Conservation (phyloP, 805 yeast genomes). For the Schwanniomyces vanrijiae region DNA sequence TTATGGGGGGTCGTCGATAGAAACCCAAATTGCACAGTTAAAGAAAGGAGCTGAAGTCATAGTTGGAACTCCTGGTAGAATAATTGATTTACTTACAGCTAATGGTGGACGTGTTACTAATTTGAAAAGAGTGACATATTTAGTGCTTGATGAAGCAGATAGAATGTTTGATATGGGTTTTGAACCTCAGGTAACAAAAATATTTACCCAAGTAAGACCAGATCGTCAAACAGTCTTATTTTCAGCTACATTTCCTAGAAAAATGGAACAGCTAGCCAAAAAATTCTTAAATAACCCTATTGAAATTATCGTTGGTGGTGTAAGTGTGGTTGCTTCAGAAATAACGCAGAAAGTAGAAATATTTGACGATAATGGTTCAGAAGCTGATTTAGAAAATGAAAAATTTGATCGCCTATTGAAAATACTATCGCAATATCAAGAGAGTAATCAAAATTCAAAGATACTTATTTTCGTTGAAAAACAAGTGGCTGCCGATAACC, state of each 20-base stretch:
- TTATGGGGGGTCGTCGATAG: slow-evolving; percentile 87
- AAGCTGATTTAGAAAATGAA: slow-evolving; percentile 26
- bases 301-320: slow-evolving; percentile 77
- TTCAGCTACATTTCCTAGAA: slow-evolving; percentile 89
- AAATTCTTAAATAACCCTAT: slow-evolving; percentile 64
- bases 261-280: slow-evolving; percentile 73
- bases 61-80: slow-evolving; percentile 94
- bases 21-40: slow-evolving; percentile 75
- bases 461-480: slow-evolving; percentile 83
- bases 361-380: slow-evolving; percentile 43
- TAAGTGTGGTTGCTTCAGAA: slow-evolving; percentile 77
- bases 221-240: slow-evolving; percentile 88
- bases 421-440: slow-evolving; percentile 49
- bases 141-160: slow-evolving; percentile 96
- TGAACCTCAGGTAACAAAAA: slow-evolving; percentile 89
- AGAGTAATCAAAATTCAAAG: slow-evolving; percentile 41
- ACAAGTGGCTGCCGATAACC: slow-evolving; percentile 79
- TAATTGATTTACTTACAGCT: slow-evolving; percentile 83
- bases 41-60: slow-evolving; percentile 77
- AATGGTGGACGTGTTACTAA: slow-evolving; percentile 77
- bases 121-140: slow-evolving; percentile 67
- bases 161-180: slow-evolving; percentile 96
- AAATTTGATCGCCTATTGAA: slow-evolving; percentile 59
- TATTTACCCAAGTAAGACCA: slow-evolving; percentile 73
- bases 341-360: slow-evolving; percentile 72